Base-by-base conservation (phyloP, 441 rosid genomes). In the Kokia cookei region DNA sequence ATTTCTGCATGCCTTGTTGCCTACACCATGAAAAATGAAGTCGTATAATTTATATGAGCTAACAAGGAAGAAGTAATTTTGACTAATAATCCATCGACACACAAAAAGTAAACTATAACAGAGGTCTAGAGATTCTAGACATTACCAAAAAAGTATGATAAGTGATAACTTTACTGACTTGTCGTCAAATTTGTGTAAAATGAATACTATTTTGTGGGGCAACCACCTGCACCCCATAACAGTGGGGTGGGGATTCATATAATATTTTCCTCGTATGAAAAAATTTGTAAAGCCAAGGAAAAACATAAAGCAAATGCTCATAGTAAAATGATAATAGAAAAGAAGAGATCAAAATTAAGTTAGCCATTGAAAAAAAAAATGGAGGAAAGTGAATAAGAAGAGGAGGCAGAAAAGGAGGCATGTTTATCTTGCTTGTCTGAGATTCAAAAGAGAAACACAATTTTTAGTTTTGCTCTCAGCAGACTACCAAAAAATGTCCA, bases 1-100 rank as follows among this genome's bases (percentile, higher is more conserved):
- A 92, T 94, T 85, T 94, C 97, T 11, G 97, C 98, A 85, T 94
- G 97, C 79, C 94, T 91, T 26, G 94, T 88, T 53, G 97, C 98
- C 95, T 88, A 71, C 65, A 62, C 51, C 64, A 73, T 5, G n/a
- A 73, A 75, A 75, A 29, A 24, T 35, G 51, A 26, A 40, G 22
- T 5, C 19, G n/a, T 54, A 26, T 12, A 70, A 51, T 19, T 59
- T 9, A 29, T 19, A 29, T 65, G 14, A 35, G 63, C 48, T 55
- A 22, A 27, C 22, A 76, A 53, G 40, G n/a, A 29, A 4, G 32
- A 50, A 60, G 51, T 32, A 47, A 48, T 14, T 45, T 47, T 22
- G 6, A 37, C 8, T 32, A 51, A 2, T 13, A 70, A 3, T 35
- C 60, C 7, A 22, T 10, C 10, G 5, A 37, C 51, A 37, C 19